phyloP scores from a whole-genome alignment of 1,284 basidiomycete species.

The Papiliotrema flavescens region DNA sequence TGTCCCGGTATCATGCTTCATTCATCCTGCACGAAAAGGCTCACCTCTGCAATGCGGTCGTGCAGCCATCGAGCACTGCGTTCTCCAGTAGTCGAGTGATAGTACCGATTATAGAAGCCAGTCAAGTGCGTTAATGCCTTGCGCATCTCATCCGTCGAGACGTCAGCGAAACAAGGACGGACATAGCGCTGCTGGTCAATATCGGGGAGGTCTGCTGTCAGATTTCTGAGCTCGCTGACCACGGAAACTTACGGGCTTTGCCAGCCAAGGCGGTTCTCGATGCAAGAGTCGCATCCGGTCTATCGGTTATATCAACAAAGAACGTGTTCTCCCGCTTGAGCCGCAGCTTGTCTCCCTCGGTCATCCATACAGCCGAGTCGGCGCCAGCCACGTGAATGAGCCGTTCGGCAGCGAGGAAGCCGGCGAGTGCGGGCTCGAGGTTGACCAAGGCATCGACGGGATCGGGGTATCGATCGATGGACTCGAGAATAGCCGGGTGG shows the following conservation, averaged over 20 bases:
- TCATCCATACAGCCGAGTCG: slow-evolving; percentile 16
- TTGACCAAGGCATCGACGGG: slow-evolving; percentile 16
- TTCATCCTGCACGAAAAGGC: not conserved
- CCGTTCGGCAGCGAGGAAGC: slow-evolving; percentile 11
- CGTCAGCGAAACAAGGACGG: slow-evolving; percentile 13
- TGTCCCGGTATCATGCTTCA: too few relatives aligned
- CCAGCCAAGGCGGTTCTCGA: not conserved
- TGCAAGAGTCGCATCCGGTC: slow-evolving; percentile 1
- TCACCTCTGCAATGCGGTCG: slow-evolving; percentile 16
- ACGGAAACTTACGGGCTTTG: not conserved
- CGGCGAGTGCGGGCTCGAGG: slow-evolving; percentile 13
- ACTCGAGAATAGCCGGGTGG: not conserved
- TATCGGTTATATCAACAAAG: slow-evolving; percentile 25
- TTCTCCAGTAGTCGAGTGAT: slow-evolving; percentile 13
- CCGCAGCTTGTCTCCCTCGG: slow-evolving; percentile 27
- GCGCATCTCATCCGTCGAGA: slow-evolving; percentile 16
- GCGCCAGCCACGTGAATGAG: slow-evolving; percentile 15
- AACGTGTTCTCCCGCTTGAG: slow-evolving; percentile 14
- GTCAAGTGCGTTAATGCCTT: slow-evolving; percentile 19
- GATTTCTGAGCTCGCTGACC: not conserved
- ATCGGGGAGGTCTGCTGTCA: slow-evolving; percentile 13
- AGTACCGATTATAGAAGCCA: slow-evolving; percentile 22
- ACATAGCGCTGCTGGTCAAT: slow-evolving; percentile 17
- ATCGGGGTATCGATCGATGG: slow-evolving; percentile 7
- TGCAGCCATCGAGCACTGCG: slow-evolving; percentile 22